Percentiles rank a stretch among this genome's conserved stretches.
Conservation (phyloP, 495 filamentous ascomycete species). For the Haplographium delicatum region DNA sequence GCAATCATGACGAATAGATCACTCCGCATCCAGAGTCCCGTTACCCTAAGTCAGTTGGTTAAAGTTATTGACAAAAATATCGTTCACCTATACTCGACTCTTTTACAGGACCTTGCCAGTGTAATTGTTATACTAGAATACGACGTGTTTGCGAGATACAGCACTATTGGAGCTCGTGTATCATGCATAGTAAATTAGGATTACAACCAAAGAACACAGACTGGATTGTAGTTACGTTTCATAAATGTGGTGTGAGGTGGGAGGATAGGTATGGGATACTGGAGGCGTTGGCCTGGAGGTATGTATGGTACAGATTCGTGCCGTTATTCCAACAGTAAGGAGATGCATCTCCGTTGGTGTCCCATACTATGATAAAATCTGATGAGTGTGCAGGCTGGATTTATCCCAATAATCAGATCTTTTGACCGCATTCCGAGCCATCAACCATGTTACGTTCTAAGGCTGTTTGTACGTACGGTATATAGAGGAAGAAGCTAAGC, state of each 20-base stretch:
- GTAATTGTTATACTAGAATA: constrained; percentile 11
- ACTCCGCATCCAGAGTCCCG: constrained; percentile 12
- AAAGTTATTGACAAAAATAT: constrained; percentile 7
- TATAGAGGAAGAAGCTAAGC: background rate
- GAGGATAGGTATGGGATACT: constrained; percentile 11
- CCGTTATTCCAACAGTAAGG: constrained; percentile 13
- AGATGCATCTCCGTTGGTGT: constrained; percentile 7
- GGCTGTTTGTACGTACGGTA: background rate
- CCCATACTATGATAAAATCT: constrained; percentile 14
- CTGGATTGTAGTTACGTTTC: too few species aligned
- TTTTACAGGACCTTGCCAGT: background rate
- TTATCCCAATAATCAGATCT: constrained; percentile 3
- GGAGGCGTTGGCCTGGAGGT: constrained; percentile 7
- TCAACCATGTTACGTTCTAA: constrained; percentile 9
- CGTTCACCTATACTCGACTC: constrained; percentile 2
- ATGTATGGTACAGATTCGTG: constrained; percentile 13
- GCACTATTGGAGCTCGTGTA: constrained; percentile 7
- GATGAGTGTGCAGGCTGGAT: constrained; percentile 8
- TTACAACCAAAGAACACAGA: constrained; percentile 20
- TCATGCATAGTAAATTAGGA: constrained; percentile 1
- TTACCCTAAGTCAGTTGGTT: constrained; percentile 13
- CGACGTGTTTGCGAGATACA: constrained; percentile 10
- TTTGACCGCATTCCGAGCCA: constrained; percentile 7
- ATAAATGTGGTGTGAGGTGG: constrained; percentile 3
- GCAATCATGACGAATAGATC: constrained; percentile 13